These are phyloP conservation scores for Tolypocladium pustulatum DNA, from an alignment of 2,329 filamentous ascomycete genomes.

Conservation along the genomic window DNA sequence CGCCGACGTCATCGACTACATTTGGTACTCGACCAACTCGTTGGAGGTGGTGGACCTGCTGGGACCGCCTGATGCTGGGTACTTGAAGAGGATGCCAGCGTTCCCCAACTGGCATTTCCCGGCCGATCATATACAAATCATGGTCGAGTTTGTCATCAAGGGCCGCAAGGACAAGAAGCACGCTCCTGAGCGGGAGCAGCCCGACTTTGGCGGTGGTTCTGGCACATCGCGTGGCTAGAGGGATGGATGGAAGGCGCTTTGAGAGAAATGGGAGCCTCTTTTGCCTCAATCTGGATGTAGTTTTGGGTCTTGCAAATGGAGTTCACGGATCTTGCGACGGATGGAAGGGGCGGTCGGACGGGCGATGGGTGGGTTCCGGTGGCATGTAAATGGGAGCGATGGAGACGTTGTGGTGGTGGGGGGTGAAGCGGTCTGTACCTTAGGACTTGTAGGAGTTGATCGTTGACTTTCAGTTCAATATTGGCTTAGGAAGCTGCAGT, in stretches of 20 bases:
- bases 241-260: neutral
- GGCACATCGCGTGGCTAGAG: constrained; percentile 17
- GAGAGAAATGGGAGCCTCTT: constrained; percentile 1
- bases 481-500: neutral
- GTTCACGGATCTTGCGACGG: constrained; percentile 20
- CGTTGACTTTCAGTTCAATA: constrained; percentile 4
- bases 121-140: constrained; percentile 81
- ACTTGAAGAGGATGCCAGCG: constrained; percentile 76
- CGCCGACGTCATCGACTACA: constrained; percentile 85
- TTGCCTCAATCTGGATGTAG: constrained; percentile 25
- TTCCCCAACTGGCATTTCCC: constrained; percentile 95
- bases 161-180: constrained; percentile 71
- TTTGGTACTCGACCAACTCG: constrained; percentile 92
- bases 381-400: constrained; percentile 9
- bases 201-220: constrained; percentile 43
- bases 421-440: constrained; percentile 6
- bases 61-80: constrained; percentile 75
- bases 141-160: constrained; percentile 85
- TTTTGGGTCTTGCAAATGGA: constrained; percentile 28
- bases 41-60: constrained; percentile 76
- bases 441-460: constrained; percentile 11
- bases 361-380: constrained; percentile 5
- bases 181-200: constrained; percentile 46
- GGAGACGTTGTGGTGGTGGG: neutral
- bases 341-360: constrained; percentile 3